Evolutionary conservation across 1,139 yeast genomes (phyloP).

Genomic region (Saccharomyces hybrid): DNA sequence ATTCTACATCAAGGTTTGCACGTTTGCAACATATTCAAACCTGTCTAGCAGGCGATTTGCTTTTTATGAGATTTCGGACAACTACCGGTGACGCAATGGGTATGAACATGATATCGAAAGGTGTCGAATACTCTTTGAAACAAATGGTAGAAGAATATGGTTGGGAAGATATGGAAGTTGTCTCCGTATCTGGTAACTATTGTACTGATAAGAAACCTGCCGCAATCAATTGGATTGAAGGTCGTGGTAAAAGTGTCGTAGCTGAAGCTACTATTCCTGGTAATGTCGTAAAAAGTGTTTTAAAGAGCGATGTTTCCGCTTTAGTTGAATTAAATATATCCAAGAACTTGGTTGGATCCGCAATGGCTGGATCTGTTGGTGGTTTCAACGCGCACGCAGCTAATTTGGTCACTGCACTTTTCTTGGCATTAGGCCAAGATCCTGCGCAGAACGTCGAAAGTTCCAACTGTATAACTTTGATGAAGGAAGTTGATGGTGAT

Average conservation of each 20-base stretch:
- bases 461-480: constrained; percentile 90
- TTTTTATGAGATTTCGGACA: constrained; percentile 86
- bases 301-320: constrained; percentile 88
- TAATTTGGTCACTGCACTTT: constrained; percentile 87
- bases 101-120: constrained; percentile 98
- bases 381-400: constrained; percentile 99
- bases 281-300: constrained; percentile 65
- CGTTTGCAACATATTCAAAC: constrained; percentile 85
- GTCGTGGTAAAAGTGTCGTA: constrained; percentile 94
- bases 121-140: constrained; percentile 79
- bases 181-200: constrained; percentile 92
- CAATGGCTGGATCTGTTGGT: constrained; percentile 96
- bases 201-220: constrained; percentile 97
- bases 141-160: constrained; percentile 85
- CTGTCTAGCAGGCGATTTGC: constrained; percentile 87
- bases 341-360: constrained; percentile 90
- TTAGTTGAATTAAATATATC: constrained; percentile 79
- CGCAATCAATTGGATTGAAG: constrained; percentile 98
- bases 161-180: constrained; percentile 85
- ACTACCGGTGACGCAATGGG: constrained; percentile 99
- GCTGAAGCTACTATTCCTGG: constrained; percentile 90
- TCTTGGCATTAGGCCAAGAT: constrained; percentile 93
- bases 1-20: constrained; percentile 96
- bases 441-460: constrained; percentile 98
- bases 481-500: constrained; percentile 78